Percentiles rank a stretch among this genome's conserved stretches.
These are phyloP conservation scores for Pseudonitzschia multiseries DNA, from an alignment of 108 stramenopile genomes.

Conservation along the genomic window DNA sequence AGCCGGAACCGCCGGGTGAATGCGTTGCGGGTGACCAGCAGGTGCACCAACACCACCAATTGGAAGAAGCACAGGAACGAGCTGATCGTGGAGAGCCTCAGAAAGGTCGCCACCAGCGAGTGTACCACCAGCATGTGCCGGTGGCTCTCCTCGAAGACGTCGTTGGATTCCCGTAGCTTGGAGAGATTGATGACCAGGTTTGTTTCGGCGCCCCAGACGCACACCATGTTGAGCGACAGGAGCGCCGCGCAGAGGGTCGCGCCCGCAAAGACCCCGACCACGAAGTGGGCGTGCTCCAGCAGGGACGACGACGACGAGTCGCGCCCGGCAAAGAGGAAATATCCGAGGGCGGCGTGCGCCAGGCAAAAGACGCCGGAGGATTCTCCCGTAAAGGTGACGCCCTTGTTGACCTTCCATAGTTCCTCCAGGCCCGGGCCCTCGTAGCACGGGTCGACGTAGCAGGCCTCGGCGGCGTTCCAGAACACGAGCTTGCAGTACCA, in stretches of 20 bases:
- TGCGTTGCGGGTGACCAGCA: not conserved
- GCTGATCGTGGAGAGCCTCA: not conserved
- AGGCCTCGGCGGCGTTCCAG: conserved; percentile 12
- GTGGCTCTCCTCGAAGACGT: conserved; percentile 11
- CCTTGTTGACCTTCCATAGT: conserved; percentile 23
- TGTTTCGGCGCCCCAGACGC: conserved; percentile 16
- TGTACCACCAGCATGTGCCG: conserved; percentile 13
- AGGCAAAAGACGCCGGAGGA: conserved; percentile 14
- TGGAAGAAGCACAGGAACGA: not conserved
- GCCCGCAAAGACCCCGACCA: conserved; percentile 7
- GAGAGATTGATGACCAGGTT: conserved; percentile 10
- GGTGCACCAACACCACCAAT: not conserved
- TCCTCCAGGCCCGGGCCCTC: conserved; percentile 17
- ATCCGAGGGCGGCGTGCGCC: conserved; percentile 3
- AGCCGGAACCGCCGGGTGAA: not conserved
- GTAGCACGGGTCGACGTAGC: conserved; percentile 16
- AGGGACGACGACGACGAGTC: not conserved
- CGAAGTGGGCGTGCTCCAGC: conserved; percentile 17
- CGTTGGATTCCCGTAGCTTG: not conserved
- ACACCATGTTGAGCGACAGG: conserved; percentile 14
- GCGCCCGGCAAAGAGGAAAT: not conserved
- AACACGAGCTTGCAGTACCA: conserved; percentile 16
- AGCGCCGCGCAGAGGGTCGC: conserved; percentile 13
- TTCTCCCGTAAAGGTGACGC: conserved; percentile 17
- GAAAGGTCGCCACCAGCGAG: not conserved